Conservation (phyloP, 108 stramenopile genomes). For the Seminavis robusta region DNA sequence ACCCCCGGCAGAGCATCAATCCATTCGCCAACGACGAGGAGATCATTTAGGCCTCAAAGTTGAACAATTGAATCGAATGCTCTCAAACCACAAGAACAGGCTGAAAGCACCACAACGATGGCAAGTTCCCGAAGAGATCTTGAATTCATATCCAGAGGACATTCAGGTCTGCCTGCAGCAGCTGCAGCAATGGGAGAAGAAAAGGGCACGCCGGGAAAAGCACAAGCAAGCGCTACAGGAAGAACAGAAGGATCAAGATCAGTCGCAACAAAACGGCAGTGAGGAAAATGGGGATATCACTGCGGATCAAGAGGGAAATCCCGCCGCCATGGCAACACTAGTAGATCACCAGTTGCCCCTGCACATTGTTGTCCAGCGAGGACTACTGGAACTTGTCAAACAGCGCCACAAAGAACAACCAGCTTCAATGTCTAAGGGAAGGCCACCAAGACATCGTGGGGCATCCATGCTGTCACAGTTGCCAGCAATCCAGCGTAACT, state of each 20-base stretch:
- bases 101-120: slow-evolving; percentile 7
- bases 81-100: too few species aligned
- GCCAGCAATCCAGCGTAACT: not conserved
- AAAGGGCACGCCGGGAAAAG: slow-evolving; percentile 19
- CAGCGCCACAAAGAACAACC: not conserved
- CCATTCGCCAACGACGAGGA: slow-evolving; percentile 24
- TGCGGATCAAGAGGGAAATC: slow-evolving; percentile 13
- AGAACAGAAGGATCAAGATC: not conserved
- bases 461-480: too few species aligned
- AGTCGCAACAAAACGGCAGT: not conserved
- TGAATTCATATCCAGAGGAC: slow-evolving; percentile 28
- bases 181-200: slow-evolving; percentile 31
- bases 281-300: not conserved
- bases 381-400: slow-evolving; percentile 1
- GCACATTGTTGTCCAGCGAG: slow-evolving; percentile 30
- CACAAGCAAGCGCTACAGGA: not conserved
- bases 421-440: too few species aligned
- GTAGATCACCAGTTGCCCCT: slow-evolving; percentile 25
- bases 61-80: slow-evolving; percentile 21
- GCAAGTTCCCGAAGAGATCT: slow-evolving; percentile 19
- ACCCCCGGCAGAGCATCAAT: not conserved
- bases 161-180: slow-evolving; percentile 20
- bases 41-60: slow-evolving; percentile 34
- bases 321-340: slow-evolving; percentile 33
- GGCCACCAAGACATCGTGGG: too few species aligned